These are phyloP conservation scores for Rosa hybrid DNA, from an alignment of 331 rosid species.

Conservation along the genomic window DNA sequence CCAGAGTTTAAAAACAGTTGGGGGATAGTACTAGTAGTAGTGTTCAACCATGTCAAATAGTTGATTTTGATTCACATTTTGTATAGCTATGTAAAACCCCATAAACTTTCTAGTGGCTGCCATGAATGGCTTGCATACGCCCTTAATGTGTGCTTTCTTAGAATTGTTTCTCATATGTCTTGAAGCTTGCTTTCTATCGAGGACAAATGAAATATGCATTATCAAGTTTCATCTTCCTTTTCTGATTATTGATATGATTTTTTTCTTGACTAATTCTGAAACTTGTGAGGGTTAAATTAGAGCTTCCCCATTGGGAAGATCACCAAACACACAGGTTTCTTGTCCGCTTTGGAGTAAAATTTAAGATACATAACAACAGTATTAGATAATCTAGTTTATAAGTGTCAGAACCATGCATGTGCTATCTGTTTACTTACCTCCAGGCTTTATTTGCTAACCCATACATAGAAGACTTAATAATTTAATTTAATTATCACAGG, in stretches of 20 bases:
- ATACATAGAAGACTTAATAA: background rate
- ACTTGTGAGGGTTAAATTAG: background rate
- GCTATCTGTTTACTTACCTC: slow-evolving; percentile 11
- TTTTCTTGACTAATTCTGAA: background rate
- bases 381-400: slow-evolving; percentile 8
- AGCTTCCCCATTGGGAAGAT: slow-evolving; percentile 17
- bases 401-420: slow-evolving; percentile 1
- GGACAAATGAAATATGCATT: background rate
- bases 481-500: background rate
- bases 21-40: background rate
- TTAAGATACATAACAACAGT: background rate
- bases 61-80: background rate
- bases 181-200: background rate
- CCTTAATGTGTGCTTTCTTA: background rate
- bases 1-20: slow-evolving; percentile 66
- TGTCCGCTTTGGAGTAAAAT: slow-evolving; percentile 13
- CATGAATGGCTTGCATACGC: background rate
- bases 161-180: background rate
- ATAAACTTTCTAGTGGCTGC: background rate
- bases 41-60: background rate
- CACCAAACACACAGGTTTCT: slow-evolving; percentile 7
- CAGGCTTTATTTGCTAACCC: slow-evolving; percentile 10
- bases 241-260: background rate
- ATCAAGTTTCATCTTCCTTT: background rate
- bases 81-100: background rate